phyloP scores from a whole-genome alignment of 805 yeast species.

The Cyberlindnera bimundalis region DNA sequence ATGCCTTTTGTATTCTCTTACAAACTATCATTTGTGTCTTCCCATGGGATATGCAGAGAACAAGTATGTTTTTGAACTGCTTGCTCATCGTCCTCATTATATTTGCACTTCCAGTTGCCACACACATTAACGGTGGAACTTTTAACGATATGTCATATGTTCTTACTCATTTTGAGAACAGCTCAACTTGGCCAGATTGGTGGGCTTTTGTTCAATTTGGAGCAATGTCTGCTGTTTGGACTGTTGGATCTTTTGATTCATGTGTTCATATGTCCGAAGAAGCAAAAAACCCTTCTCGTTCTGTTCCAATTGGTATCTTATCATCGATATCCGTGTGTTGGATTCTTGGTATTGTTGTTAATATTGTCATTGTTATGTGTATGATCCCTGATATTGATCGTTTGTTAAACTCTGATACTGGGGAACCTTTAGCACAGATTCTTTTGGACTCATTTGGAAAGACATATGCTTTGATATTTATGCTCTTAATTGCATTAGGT shows the following conservation, averaged over 20 bases:
- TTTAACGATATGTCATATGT: constrained; percentile 52
- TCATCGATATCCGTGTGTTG: constrained; percentile 56
- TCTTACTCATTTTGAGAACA: constrained; percentile 49
- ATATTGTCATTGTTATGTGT: constrained; percentile 52
- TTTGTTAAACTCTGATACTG: constrained; percentile 44
- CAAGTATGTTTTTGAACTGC: constrained; percentile 52
- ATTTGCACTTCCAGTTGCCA: constrained; percentile 61
- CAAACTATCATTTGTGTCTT: constrained; percentile 36
- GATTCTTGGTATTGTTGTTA: constrained; percentile 53
- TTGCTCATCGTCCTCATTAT: constrained; percentile 47
- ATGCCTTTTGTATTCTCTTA: constrained; percentile 49
- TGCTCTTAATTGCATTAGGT: constrained; percentile 54
- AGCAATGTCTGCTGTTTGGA: constrained; percentile 71
- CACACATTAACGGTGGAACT: constrained; percentile 26
- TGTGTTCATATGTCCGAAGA: constrained; percentile 75
- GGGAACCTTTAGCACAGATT: constrained; percentile 65
- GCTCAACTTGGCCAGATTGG: constrained; percentile 54
- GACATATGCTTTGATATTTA: constrained; percentile 61
- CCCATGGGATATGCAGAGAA: constrained; percentile 23
- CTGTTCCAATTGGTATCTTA: constrained; percentile 64
- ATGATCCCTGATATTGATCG: constrained; percentile 43
- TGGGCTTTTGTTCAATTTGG: constrained; percentile 50
- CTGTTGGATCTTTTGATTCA: constrained; percentile 71
- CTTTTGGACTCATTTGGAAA: constrained; percentile 60
- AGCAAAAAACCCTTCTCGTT: constrained; percentile 55